Percentiles rank a stretch among this genome's conserved stretches.
phyloP scores from a whole-genome alignment of 805 yeast species.

The Candida nonsorbophila region DNA sequence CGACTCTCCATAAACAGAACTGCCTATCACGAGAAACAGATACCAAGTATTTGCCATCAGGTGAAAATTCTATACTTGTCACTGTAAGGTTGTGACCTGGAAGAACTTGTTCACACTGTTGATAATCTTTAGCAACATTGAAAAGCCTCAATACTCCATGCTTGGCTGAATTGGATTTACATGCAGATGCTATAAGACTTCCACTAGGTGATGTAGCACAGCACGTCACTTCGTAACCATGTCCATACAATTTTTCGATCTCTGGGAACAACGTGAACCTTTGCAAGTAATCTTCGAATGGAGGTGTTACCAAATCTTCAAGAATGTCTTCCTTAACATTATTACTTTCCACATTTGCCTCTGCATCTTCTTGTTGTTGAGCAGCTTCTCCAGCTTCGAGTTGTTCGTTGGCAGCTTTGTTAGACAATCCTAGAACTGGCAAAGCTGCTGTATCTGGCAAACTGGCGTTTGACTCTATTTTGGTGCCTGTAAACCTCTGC shows the following conservation, averaged over 20 bases:
- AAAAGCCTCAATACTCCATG: conserved; percentile 86
- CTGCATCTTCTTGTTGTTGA: conserved; percentile 37
- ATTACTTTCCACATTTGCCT: conserved; percentile 19
- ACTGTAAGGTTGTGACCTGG: conserved; percentile 79
- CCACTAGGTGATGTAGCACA: conserved; percentile 66
- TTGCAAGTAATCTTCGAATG: conserved; percentile 87
- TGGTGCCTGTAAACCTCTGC: conserved; percentile 46
- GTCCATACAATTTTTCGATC: conserved; percentile 90
- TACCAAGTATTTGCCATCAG: conserved; percentile 56
- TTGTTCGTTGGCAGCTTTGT: conserved; percentile 68
- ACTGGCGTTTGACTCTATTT: conserved; percentile 14
- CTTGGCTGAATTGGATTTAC: conserved; percentile 74
- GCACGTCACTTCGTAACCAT: conserved; percentile 89
- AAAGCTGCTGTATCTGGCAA: conserved; percentile 83
- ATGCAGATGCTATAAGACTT: conserved; percentile 76
- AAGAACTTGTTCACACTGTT: conserved; percentile 40
- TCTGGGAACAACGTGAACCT: conserved; percentile 95
- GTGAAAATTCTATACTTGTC: conserved; percentile 75
- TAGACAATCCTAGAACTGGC: conserved; percentile 91
- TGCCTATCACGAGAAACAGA: conserved; percentile 89
- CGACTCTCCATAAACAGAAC: conserved; percentile 66
- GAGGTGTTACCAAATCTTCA: conserved; percentile 50
- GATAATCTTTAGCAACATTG: conserved; percentile 52
- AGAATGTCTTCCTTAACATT: conserved; percentile 41
- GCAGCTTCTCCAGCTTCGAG: conserved; percentile 33